Evolutionary conservation across 768 basidiomycete genomes (phyloP), one percentile per base, ranked within the genome.

Genomic region (Leucogyrophana mollusca): DNA sequence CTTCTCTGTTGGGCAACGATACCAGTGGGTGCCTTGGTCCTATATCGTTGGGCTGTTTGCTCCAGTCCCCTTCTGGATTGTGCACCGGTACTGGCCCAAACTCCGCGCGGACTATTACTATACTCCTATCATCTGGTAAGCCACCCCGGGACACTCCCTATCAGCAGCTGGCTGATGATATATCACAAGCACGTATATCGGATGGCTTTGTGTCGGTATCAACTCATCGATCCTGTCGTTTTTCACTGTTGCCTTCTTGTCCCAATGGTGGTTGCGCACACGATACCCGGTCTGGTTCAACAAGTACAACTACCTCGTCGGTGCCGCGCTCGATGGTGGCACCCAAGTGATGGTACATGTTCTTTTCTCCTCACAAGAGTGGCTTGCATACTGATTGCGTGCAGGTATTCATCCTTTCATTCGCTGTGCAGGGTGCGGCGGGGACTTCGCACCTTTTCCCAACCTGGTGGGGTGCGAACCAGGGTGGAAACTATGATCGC

Each of bases 401-500:
- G 6, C 13, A 30, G 27, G 71, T 77, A 14, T 78, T 79, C 53
- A 69, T 80, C 22, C 59, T 75, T 9, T 75, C 79, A 0, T 72
- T 70, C 46, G 67, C 77, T 0, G 76, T 80, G 0, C 72, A 73
- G 46, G 80, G 80, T 10, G 78, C 73, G 6, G 66, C 73, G 4
- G 78, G 79, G 10, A 46, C 59, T 4, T 60, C 73, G 1, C 72
- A 77, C 55, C 52, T 73, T 17, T 76, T 78, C 65, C 74, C 74
- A 17, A 62, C 68, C 58, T 77, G 76, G 76, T 77, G 74, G 77
- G 73, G 74, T 10, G 76, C 74, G 5, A 76, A 78, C 53, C 74
- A 77, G 52, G 56, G 56, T 14, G 73, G 73, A 55, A 59, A 67
- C 54, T 63, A 55, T 14, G 47, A 49, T 9, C 47, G 24, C 20